Conservation (phyloP, 2,329 filamentous ascomycete genomes). For the Botrytis tulipae region DNA sequence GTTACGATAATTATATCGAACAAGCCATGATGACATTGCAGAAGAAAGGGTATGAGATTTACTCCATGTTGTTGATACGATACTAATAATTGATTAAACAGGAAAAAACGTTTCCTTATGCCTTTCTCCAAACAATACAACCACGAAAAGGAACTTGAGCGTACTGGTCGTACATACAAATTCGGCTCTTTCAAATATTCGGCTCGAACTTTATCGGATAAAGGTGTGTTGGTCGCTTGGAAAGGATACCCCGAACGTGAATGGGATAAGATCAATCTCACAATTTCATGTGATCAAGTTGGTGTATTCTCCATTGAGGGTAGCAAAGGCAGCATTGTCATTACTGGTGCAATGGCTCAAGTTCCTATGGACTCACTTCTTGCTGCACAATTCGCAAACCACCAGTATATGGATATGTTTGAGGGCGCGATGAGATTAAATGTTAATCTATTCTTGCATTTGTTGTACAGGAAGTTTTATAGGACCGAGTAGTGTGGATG, state of each 20-base stretch:
- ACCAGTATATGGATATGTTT: constrained; percentile 94
- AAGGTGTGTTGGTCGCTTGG: constrained; percentile 93
- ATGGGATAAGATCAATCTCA: constrained; percentile 90
- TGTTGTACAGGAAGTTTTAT: constrained; percentile 99
- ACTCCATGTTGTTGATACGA: background rate
- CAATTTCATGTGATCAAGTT: constrained; percentile 90
- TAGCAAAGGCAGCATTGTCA: constrained; percentile 87
- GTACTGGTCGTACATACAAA: constrained; percentile 88
- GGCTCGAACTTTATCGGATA: constrained; percentile 82
- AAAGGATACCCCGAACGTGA: constrained; percentile 76
- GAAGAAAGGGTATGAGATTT: constrained; percentile 72
- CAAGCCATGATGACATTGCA: constrained; percentile 96
- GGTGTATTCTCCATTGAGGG: constrained; percentile 93
- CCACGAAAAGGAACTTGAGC: constrained; percentile 92
- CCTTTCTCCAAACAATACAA: constrained; percentile 99
- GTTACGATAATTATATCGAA: constrained; percentile 98
- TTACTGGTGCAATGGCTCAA: constrained; percentile 85
- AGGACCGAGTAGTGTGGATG: constrained; percentile 50
- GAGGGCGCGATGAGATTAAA: constrained; percentile 83
- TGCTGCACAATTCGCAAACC: constrained; percentile 95
- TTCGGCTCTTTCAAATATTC: constrained; percentile 99
- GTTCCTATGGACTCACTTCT: constrained; percentile 90
- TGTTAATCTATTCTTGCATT: constrained; percentile 92
- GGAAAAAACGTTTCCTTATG: constrained; percentile 88
- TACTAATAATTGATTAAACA: constrained; percentile 38